These are phyloP conservation scores for Vigna unguiculata DNA, from an alignment of 306 rosid genomes.

Conservation along the genomic window DNA sequence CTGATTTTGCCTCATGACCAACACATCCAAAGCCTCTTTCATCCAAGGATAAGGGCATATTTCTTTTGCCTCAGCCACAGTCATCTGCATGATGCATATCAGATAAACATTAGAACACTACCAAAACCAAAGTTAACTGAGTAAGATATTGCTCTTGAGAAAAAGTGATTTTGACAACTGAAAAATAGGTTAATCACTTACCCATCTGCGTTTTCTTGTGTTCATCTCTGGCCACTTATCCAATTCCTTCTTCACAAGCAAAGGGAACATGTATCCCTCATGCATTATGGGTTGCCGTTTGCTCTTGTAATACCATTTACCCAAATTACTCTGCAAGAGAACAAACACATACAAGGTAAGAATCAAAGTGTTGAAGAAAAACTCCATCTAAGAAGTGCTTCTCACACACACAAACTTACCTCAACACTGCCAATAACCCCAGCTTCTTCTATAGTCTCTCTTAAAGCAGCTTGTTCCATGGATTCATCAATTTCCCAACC, in stretches of 20 bases:
- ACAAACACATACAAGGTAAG: constrained; percentile 39
- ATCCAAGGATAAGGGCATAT: constrained; percentile 88
- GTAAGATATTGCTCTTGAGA: constrained; percentile 33
- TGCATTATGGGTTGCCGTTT: constrained; percentile 69
- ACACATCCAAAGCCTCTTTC: constrained; percentile 79
- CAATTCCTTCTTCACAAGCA: constrained; percentile 69
- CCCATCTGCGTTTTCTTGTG: constrained; percentile 76
- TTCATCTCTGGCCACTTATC: constrained; percentile 87
- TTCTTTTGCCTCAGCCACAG: constrained; percentile 78
- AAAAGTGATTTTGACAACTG: not conserved
- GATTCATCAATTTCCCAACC: constrained; percentile 95
- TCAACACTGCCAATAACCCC: constrained; percentile 79
- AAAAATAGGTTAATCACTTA: constrained; percentile 45
- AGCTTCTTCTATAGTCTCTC: constrained; percentile 94
- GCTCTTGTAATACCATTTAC: constrained; percentile 81
- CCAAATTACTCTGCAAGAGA: constrained; percentile 65
- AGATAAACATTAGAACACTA: constrained; percentile 47
- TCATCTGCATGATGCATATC: constrained; percentile 62
- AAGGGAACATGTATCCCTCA: constrained; percentile 81
- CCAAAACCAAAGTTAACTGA: not conserved
- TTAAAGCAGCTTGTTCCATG: constrained; percentile 79
- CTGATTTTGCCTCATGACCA: constrained; percentile 57
- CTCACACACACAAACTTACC: constrained; percentile 60
- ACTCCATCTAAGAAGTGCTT: constrained; percentile 7
- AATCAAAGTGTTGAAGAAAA: not conserved